phyloP scores from a whole-genome alignment of 345 rosid species.

The Draba incana region DNA sequence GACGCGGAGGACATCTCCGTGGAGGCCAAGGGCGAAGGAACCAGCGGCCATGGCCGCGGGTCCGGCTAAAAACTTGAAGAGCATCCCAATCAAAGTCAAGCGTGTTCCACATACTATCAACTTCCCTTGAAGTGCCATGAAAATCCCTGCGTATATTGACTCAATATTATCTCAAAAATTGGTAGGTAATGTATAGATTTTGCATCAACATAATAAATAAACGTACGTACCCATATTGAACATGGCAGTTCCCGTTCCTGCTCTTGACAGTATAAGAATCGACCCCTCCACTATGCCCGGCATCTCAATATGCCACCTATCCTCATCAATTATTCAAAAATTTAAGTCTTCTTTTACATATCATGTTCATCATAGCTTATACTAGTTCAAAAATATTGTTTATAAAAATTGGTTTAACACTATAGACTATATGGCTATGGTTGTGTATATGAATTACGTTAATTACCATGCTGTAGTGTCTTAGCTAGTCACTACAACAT shows the following conservation, averaged over 20 bases:
- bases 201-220: slow-evolving; percentile 8
- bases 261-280: slow-evolving; percentile 76
- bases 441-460: slow-evolving; percentile 11
- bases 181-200: background rate
- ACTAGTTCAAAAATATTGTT: background rate
- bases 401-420: background rate
- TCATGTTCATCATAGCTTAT: background rate
- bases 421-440: slow-evolving; percentile 11
- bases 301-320: slow-evolving; percentile 81
- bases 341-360: background rate
- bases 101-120: slow-evolving; percentile 72
- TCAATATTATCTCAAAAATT: slow-evolving; percentile 2
- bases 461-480: background rate
- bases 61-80: slow-evolving; percentile 66
- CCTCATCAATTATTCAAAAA: background rate
- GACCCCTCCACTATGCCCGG: slow-evolving; percentile 82
- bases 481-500: background rate
- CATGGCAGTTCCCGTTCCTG: slow-evolving; percentile 96
- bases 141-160: slow-evolving; percentile 59
- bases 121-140: slow-evolving; percentile 82
- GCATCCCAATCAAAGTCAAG: slow-evolving; percentile 58
- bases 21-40: slow-evolving; percentile 63
- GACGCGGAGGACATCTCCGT: slow-evolving; percentile 69
- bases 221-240: slow-evolving; percentile 86
- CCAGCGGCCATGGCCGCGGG: slow-evolving; percentile 81